Evolutionary conservation across 139 green algal species (phyloP).

Genomic region (Tetradesmus obliquus): DNA sequence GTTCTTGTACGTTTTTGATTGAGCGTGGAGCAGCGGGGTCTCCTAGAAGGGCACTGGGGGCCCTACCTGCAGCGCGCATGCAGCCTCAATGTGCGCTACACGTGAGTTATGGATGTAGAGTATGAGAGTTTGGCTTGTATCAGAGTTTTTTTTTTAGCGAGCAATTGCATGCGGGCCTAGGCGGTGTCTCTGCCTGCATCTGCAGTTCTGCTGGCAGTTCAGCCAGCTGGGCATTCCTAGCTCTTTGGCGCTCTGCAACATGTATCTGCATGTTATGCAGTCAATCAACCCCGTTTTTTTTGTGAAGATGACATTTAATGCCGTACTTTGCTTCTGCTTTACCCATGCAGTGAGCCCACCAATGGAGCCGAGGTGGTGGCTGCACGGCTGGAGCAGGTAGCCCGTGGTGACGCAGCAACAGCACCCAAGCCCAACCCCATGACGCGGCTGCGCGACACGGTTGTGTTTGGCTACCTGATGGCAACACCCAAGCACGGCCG

Average conservation of each 20-base stretch:
- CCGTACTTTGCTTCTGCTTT: no score
- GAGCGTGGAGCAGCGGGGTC: conserved; percentile 70
- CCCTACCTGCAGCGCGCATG: conserved; percentile 66
- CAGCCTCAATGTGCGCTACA: conserved; percentile 53
- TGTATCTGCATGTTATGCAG: no score
- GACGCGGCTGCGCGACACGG: conserved; percentile 63
- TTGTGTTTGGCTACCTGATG: conserved; percentile 78
- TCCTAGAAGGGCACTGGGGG: conserved; percentile 71
- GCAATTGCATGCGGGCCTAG: no score
- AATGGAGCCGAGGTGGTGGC: conserved; percentile 65
- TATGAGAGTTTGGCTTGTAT: no score
- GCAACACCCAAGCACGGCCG: conserved; percentile 45
- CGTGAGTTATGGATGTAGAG: conserved; percentile 37
- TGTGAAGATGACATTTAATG: no score
- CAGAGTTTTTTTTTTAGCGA: no score
- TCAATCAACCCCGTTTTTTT: no score
- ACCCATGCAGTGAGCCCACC: conserved; percentile 57
- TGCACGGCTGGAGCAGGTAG: conserved; percentile 49
- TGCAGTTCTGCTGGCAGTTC: no score
- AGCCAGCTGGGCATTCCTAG: no score
- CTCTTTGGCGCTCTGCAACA: no score
- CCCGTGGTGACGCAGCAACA: not conserved
- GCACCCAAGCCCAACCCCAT: not conserved
- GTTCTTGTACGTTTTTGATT: conserved; percentile 22
- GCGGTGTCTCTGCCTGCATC: no score